A percentile compares a stretch with the other conserved stretches of the same genome.
These are phyloP conservation scores for Puccinia novopanici DNA, from an alignment of 1,284 basidiomycete genomes.

Conservation along the genomic window DNA sequence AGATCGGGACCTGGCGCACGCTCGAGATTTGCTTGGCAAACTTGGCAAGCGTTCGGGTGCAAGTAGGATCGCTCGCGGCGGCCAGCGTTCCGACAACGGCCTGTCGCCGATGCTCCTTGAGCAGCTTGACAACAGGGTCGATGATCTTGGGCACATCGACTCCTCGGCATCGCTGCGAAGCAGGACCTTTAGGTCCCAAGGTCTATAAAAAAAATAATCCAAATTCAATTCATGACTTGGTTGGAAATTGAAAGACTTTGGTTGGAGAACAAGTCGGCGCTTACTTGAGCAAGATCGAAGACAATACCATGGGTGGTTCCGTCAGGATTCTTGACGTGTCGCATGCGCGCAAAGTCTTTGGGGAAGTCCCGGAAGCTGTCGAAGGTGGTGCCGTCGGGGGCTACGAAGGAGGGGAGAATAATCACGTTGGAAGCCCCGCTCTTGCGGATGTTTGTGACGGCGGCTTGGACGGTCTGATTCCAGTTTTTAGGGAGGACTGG, in stretches of 20 bases:
- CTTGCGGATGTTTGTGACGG: conserved; percentile 14
- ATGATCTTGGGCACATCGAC: conserved; percentile 8
- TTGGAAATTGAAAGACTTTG: background rate
- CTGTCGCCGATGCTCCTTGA: conserved; percentile 14
- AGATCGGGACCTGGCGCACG: background rate
- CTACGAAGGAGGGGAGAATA: background rate
- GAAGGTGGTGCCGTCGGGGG: background rate
- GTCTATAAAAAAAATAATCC: background rate
- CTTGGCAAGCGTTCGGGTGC: conserved; percentile 14
- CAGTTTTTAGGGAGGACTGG: conserved; percentile 11
- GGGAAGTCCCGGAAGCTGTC: conserved; percentile 21
- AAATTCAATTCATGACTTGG: background rate
- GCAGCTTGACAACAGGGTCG: background rate
- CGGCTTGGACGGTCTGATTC: conserved; percentile 18
- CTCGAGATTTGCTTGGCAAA: conserved; percentile 7
- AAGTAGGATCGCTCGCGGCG: conserved; percentile 1
- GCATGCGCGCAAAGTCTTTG: conserved; percentile 14
- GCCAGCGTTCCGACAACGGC: conserved; percentile 19
- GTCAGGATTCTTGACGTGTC: conserved; percentile 29
- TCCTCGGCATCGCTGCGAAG: background rate
- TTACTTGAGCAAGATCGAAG: conserved; percentile 25
- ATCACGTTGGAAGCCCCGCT: background rate
- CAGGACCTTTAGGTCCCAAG: conserved; percentile 1
- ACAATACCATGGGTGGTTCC: conserved; percentile 23
- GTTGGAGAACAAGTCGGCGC: background rate